phyloP scores from a whole-genome alignment of 129 eudicot genomes.

The Solidago caesia region DNA sequence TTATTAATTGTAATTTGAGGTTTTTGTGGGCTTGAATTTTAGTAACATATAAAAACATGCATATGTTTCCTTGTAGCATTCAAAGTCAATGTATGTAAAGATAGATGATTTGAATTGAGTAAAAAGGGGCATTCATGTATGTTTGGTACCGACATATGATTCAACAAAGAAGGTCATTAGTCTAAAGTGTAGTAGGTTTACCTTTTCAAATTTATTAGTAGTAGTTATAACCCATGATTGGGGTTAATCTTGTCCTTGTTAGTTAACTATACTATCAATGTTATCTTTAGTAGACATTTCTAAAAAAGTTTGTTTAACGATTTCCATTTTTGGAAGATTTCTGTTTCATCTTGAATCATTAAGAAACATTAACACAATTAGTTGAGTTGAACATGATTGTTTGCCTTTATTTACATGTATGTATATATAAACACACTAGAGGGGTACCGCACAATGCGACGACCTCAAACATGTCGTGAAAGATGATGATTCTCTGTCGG shows the following conservation, averaged over 20 bases:
- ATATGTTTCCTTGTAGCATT: neutral
- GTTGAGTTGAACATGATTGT: neutral
- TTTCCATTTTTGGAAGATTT: neutral
- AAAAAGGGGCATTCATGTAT: neutral
- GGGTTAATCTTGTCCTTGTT: constrained; percentile 29
- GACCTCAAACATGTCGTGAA: no score
- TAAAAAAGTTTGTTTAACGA: neutral
- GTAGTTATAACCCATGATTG: constrained; percentile 35
- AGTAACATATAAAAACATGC: no score
- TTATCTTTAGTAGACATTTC: neutral
- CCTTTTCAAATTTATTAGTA: constrained; percentile 15
- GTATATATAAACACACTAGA: no score
- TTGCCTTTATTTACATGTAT: no score
- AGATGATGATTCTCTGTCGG: no score
- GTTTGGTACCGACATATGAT: constrained; percentile 23
- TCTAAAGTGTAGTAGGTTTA: constrained; percentile 25
- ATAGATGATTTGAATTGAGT: neutral
- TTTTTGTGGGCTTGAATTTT: no score
- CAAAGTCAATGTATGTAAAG: constrained; percentile 7
- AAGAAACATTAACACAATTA: neutral
- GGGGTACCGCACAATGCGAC: no score
- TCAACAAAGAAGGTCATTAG: constrained; percentile 18
- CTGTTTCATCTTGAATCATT: neutral
- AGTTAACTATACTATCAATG: neutral
- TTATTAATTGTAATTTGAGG: no score